Percentiles rank a stretch among this genome's conserved stretches.
phyloP scores from a whole-genome alignment of 495 filamentous ascomycete species.

The Margaritispora aquatica region DNA sequence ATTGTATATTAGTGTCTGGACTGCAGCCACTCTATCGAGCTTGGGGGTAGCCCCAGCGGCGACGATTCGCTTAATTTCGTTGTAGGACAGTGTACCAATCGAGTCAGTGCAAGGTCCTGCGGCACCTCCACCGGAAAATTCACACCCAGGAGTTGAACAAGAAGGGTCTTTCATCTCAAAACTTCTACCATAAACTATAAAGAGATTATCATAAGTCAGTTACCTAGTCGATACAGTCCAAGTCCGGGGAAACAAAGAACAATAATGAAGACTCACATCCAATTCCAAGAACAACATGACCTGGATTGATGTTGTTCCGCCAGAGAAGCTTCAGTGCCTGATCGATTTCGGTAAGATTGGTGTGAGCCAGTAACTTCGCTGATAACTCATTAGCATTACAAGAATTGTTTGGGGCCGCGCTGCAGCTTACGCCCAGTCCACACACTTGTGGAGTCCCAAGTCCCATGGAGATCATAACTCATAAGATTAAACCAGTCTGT shows the following conservation, averaged over 20 bases:
- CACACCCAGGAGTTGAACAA: background rate
- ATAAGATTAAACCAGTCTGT: slow-evolving; percentile 52
- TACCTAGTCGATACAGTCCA: too few relatives aligned
- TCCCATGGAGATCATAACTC: slow-evolving; percentile 43
- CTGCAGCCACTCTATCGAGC: slow-evolving; percentile 23
- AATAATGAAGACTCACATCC: too few relatives aligned
- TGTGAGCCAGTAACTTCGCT: slow-evolving; percentile 36
- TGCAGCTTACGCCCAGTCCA: background rate
- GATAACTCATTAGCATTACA: too few relatives aligned
- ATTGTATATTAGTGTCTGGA: too few relatives aligned
- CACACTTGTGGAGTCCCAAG: slow-evolving; percentile 16
- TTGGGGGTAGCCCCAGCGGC: background rate
- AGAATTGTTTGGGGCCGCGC: slow-evolving; percentile 3
- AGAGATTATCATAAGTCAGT: too few relatives aligned
- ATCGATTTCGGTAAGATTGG: slow-evolving; percentile 52
- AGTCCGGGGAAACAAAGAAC: too few relatives aligned
- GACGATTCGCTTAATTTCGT: slow-evolving; percentile 8
- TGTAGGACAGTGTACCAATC: slow-evolving; percentile 24
- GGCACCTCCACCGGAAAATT: slow-evolving; percentile 18
- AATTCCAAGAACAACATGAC: slow-evolving; percentile 30
- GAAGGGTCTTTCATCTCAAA: background rate
- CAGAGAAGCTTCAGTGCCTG: slow-evolving; percentile 41
- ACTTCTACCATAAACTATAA: background rate
- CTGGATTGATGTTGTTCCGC: slow-evolving; percentile 35
- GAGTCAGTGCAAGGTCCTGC: slow-evolving; percentile 23